Percentiles rank a stretch among this genome's conserved stretches.
Conservation (phyloP, 176 grass and related monocot genomes). For the Aegilops tauschii region DNA sequence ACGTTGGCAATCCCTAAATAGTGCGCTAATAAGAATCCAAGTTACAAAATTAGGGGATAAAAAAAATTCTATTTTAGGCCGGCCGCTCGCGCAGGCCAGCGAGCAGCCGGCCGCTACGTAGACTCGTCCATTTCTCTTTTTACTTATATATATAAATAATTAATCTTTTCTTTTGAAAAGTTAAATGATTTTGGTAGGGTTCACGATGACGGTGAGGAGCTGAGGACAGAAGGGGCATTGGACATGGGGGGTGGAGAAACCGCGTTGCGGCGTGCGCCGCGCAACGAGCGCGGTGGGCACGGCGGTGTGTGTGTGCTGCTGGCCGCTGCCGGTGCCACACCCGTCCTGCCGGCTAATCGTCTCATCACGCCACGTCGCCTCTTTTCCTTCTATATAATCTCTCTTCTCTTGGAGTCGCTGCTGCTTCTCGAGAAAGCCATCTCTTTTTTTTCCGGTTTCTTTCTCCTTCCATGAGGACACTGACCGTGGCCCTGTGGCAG, state of each 20-base stretch:
- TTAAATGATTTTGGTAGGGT: not conserved
- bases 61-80: no score
- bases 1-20: no score
- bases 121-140: no score
- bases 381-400: not conserved
- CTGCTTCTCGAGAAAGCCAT: not conserved
- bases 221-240: no score
- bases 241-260: not conserved
- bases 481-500: no score
- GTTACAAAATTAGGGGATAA: no score
- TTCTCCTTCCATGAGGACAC: not conserved
- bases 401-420: not conserved
- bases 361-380: not conserved
- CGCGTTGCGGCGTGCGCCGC: conserved; percentile 22
- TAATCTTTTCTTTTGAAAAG: no score
- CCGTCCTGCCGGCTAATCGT: not conserved
- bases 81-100: no score
- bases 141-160: no score
- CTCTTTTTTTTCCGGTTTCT: not conserved
- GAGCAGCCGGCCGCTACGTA: no score
- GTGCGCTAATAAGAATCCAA: no score
- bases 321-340: not conserved
- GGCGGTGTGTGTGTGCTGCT: not conserved
- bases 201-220: not conserved
- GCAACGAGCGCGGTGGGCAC: not conserved